Conservation (phyloP, 805 yeast genomes). For the Saccharomyces mikatae region DNA sequence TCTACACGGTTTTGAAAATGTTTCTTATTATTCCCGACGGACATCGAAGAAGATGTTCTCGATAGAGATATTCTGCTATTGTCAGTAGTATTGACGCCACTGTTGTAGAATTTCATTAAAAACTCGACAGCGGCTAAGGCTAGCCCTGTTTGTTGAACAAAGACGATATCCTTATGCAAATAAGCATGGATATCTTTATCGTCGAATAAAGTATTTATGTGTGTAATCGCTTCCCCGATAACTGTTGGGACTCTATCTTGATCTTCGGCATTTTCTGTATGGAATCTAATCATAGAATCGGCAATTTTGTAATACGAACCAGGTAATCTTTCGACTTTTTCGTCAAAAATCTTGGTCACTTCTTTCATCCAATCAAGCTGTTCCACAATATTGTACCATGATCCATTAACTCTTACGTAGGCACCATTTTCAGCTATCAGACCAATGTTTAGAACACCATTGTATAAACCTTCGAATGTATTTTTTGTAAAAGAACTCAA, state of each 20-base stretch:
- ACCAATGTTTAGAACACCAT: slow-evolving; percentile 63
- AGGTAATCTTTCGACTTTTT: slow-evolving; percentile 63
- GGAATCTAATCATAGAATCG: slow-evolving; percentile 70
- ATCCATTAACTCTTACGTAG: slow-evolving; percentile 47
- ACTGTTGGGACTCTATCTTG: slow-evolving; percentile 56
- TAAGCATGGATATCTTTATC: slow-evolving; percentile 69
- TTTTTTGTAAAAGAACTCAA: slow-evolving; percentile 56
- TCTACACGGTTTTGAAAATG: slow-evolving; percentile 28
- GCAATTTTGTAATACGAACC: slow-evolving; percentile 66
- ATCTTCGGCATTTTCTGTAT: slow-evolving; percentile 60
- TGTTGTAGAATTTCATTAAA: slow-evolving; percentile 36
- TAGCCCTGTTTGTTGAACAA: slow-evolving; percentile 62
- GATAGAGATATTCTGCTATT: slow-evolving; percentile 18
- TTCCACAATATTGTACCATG: slow-evolving; percentile 59
- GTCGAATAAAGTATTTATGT: slow-evolving; percentile 67
- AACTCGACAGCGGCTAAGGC: slow-evolving; percentile 49
- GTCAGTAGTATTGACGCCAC: slow-evolving; percentile 19
- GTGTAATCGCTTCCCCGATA: slow-evolving; percentile 79
- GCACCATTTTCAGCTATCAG: slow-evolving; percentile 90
- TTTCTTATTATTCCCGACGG: background rate
- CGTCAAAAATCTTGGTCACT: slow-evolving; percentile 29
- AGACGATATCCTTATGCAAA: slow-evolving; percentile 57
- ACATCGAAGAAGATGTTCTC: slow-evolving; percentile 14
- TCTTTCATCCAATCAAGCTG: slow-evolving; percentile 38
- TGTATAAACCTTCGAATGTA: slow-evolving; percentile 60